A percentile compares a stretch with the other conserved stretches of the same genome.
phyloP scores from a whole-genome alignment of 2,329 filamentous ascomycete species.

The Paecilomyces dactylethromorphus region DNA sequence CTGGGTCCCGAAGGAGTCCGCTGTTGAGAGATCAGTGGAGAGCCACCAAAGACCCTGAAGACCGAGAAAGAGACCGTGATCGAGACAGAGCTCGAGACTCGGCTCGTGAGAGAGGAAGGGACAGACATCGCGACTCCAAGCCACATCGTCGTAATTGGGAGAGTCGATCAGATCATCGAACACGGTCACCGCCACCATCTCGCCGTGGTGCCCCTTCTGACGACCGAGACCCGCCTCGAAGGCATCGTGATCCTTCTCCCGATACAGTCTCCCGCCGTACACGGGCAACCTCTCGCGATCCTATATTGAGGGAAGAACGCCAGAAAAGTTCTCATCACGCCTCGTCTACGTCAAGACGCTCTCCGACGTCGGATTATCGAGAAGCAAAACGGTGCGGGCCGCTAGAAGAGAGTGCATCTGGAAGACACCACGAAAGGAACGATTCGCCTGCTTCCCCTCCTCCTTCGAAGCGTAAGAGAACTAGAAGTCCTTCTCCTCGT shows the following conservation, averaged over 20 bases:
- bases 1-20: slow-evolving; percentile 44
- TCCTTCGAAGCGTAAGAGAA: slow-evolving; percentile 33
- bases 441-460: slow-evolving; percentile 23
- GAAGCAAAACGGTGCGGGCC: slow-evolving; percentile 13
- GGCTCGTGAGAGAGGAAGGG: slow-evolving; percentile 29
- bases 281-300: slow-evolving; percentile 18
- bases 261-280: slow-evolving; percentile 17
- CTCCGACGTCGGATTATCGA: slow-evolving; percentile 11
- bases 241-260: slow-evolving; percentile 22
- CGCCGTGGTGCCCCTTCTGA: slow-evolving; percentile 23
- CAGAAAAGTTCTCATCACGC: slow-evolving; percentile 15
- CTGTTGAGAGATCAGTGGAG: slow-evolving; percentile 47
- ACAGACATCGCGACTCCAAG: slow-evolving; percentile 35
- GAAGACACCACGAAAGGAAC: slow-evolving; percentile 22
- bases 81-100: slow-evolving; percentile 37
- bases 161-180: slow-evolving; percentile 34
- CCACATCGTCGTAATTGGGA: slow-evolving; percentile 26
- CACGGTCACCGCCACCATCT: slow-evolving; percentile 31
- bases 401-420: slow-evolving; percentile 10
- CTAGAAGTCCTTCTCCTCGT: slow-evolving; percentile 34
- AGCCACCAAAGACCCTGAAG: slow-evolving; percentile 35
- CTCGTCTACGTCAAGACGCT: slow-evolving; percentile 10
- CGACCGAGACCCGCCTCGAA: slow-evolving; percentile 22
- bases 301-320: slow-evolving; percentile 13
- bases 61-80: slow-evolving; percentile 27